phyloP scores from a whole-genome alignment of 169 alveolate species.

The Perkinsus chesapeaki region DNA sequence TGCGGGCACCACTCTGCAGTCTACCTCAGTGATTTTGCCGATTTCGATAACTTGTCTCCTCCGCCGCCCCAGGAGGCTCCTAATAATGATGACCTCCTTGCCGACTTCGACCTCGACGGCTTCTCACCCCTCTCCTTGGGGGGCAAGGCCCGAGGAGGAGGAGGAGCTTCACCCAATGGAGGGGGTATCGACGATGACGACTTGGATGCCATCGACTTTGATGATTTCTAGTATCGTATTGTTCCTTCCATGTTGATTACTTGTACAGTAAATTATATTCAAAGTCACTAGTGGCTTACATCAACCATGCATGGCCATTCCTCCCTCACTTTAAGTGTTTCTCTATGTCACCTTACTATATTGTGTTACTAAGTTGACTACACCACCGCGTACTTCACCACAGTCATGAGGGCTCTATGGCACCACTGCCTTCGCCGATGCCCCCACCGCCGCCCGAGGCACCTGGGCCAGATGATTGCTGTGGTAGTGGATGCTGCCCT shows the following conservation, averaged over 20 bases:
- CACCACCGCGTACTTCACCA: not conserved
- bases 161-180: not conserved
- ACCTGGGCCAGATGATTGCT: not conserved
- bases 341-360: not conserved
- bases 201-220: not conserved
- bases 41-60: not conserved
- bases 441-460: not conserved
- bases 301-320: no score
- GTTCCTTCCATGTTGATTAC: not conserved
- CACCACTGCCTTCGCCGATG: not conserved
- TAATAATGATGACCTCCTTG: not conserved
- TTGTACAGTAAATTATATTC: no score
- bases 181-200: not conserved
- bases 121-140: not conserved
- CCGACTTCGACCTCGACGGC: not conserved
- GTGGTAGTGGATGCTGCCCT: not conserved
- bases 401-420: not conserved
- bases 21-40: not conserved
- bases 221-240: not conserved
- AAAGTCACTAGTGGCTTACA: no score
- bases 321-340: no score
- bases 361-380: not conserved
- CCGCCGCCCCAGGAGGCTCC: not conserved
- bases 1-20: not conserved
- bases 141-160: not conserved